Evolutionary conservation across 371 early-diverging fungal species (phyloP), one percentile per base, ranked within the genome.

Genomic region (Mucor velutinosus): DNA sequence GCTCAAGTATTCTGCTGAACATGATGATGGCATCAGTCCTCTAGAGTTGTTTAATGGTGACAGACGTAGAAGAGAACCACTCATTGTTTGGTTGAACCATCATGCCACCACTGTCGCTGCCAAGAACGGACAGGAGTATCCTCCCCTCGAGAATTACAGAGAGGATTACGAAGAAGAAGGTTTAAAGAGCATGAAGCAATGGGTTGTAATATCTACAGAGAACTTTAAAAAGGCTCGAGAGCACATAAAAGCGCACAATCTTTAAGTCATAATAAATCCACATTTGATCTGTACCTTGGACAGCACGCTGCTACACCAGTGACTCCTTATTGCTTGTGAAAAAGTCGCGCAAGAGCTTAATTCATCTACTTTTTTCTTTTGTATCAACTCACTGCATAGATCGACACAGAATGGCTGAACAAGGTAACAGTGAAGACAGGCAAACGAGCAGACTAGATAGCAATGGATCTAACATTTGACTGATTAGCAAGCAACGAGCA

Each of bases 41-140:
- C 33, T 53, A 11, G 39, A 69, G 32, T 21, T 59, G 0, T 56
- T 23, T 10, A 19, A 45, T 2, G 30, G 25, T n/a, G 69, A 76
- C 62, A 56, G 62, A 51, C 57, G 59, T 7, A 61, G 69, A 23
- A 59, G 67, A 6, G 69, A 70, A 15, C 60, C 47, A 1, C 62
- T 70, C 33, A 62, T 76, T 29, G 57, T 64, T 19, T 78, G 79
- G 79, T 30, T 78, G n/a, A 81, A 81, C 49, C 25, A 62, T 57
- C 81, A 81, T 65, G 79, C 78, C 45, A 67, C 25, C 6, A 11
- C 14, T 41, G 23, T 39, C 0, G 5, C 39, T 41, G 39, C 27
- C 4, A 25, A 65, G 11, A 12, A 33, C 11, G 57, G 41, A 41
- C 25, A 67, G 3, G 37, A 14, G n/a, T 49, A 68, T 12, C 62